These are phyloP conservation scores for Aegilops tauschii DNA, from an alignment of 176 grass and related monocot genomes.

Conservation along the genomic window DNA sequence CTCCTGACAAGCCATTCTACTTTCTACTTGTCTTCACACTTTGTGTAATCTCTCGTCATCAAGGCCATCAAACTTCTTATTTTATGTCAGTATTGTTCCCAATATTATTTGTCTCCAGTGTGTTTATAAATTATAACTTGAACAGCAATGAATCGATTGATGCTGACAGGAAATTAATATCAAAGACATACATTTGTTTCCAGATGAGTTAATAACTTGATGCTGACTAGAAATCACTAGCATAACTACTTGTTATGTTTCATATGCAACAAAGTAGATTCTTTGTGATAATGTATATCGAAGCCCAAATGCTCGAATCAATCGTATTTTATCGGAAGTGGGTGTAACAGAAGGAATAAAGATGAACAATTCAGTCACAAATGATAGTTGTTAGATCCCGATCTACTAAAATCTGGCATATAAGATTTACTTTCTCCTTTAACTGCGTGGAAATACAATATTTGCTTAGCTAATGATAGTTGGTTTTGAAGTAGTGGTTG, in stretches of 20 bases:
- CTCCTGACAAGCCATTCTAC: conserved; percentile 8
- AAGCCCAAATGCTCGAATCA: conserved; percentile 47
- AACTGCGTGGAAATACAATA: not conserved
- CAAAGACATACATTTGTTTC: conserved; percentile 34
- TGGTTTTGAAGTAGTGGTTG: conserved; percentile 1
- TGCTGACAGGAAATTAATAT: conserved; percentile 38
- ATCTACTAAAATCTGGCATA: conserved; percentile 23
- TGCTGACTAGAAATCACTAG: conserved; percentile 27
- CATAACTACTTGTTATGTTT: conserved; percentile 36
- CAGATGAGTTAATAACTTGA: conserved; percentile 24
- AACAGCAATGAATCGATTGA: conserved; percentile 34
- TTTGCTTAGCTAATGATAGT: conserved; percentile 14
- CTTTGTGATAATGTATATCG: conserved; percentile 46
- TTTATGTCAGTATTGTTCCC: conserved; percentile 30
- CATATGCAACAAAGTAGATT: conserved; percentile 56
- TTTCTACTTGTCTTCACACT: conserved; percentile 24
- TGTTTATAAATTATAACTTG: conserved; percentile 35
- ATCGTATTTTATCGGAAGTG: conserved; percentile 37
- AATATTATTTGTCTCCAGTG: conserved; percentile 34
- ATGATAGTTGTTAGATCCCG: conserved; percentile 23
- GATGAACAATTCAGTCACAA: conserved; percentile 33
- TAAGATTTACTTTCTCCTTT: conserved; percentile 29
- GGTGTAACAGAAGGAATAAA: conserved; percentile 52
- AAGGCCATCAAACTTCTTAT: conserved; percentile 22
- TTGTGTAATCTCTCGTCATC: conserved; percentile 26